Evolutionary conservation across 2,329 filamentous ascomycete species (phyloP).

Genomic region (Sodiomyces alkalinus): DNA sequence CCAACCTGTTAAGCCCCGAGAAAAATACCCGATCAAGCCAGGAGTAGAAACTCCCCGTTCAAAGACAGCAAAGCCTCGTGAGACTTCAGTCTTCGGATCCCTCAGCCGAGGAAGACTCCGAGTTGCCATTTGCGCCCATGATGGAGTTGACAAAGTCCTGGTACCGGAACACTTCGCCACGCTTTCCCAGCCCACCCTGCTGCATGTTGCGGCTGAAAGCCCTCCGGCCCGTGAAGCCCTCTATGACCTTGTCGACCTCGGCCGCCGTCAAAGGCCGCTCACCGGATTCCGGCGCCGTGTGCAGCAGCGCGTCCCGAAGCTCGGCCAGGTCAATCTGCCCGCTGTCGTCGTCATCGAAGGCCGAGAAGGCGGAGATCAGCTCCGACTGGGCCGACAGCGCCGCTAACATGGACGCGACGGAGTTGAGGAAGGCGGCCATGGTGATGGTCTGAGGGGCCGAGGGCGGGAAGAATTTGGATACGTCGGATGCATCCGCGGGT

Average conservation of each 20-base stretch:
- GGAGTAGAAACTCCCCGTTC: conserved; percentile 1
- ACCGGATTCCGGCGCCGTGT: conserved; percentile 66
- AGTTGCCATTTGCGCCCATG: conserved; percentile 31
- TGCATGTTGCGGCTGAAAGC: conserved; percentile 57
- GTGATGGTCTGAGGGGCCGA: conserved; percentile 58
- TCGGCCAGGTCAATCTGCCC: conserved; percentile 79
- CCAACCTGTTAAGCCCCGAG: neutral
- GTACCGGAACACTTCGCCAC: conserved; percentile 86
- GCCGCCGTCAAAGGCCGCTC: conserved; percentile 46
- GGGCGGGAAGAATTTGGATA: conserved; percentile 72
- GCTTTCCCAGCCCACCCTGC: conserved; percentile 38
- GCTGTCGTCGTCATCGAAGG: conserved; percentile 91
- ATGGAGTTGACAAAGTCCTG: conserved; percentile 74
- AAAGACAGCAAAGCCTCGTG: no score
- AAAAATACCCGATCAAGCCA: conserved; percentile 2
- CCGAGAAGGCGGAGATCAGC: conserved; percentile 77
- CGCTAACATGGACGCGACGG: conserved; percentile 58
- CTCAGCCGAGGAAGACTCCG: conserved; percentile 15
- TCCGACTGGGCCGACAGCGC: conserved; percentile 66
- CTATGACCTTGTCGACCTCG: conserved; percentile 78
- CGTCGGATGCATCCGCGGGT: conserved; percentile 52
- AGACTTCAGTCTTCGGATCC: conserved; percentile 11
- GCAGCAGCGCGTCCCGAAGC: conserved; percentile 66
- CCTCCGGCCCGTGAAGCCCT: conserved; percentile 68
- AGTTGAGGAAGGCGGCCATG: conserved; percentile 74